Base-by-base conservation (phyloP, 352 stramenopile species). In the Globisporangium sylvaticum region DNA sequence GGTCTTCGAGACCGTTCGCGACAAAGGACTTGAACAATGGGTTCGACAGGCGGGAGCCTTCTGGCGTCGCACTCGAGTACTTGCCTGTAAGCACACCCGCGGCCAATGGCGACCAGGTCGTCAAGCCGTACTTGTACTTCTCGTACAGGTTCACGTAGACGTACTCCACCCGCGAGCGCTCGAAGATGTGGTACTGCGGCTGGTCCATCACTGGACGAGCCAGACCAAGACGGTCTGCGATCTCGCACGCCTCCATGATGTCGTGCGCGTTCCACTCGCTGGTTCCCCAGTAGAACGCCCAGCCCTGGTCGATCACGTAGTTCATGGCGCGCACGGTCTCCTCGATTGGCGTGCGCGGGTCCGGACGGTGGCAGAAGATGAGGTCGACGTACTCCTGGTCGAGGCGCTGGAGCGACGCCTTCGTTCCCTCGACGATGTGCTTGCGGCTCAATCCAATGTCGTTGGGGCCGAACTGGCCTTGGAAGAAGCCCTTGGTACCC, bases 61-160 rank as follows among this genome's bases (percentile, higher is more conserved):
- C 84, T 4, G 87, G 87, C 81, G 18, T 83, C 81, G 68, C n/a
- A n/a, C n/a, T n/a, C n/a, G 76, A 89, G 84, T 94, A 94, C 66
- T 94, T 94, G 55, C 84, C 84, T 34, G 87, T 92, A 3, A 95
- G 68, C 12, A 94, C 64, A 27, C 87, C 87, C 12, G 75, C 85
- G 4, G 80, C 79, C 4, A 95, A 66, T 15, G 85, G 82, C 44
- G 77, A 91, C 81, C 83, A 95, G 31, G 78, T 90, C 4, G 84
- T 94, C 32, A 88, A 71, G 15, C 84, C 87, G 64, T 84, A 65
- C 29, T 81, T 83, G 65, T 87, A 87, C 25, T 71, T 71, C 52
- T 76, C 67, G 73, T 84, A 88, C 34, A 88, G 68, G 31, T 71
- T 70, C 50, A 68, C 61, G 44, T 78, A 88, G 66, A 88, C 79